Evolutionary conservation across 352 stramenopile species (phyloP).

Genomic region (Peronosclerospora sorghi): DNA sequence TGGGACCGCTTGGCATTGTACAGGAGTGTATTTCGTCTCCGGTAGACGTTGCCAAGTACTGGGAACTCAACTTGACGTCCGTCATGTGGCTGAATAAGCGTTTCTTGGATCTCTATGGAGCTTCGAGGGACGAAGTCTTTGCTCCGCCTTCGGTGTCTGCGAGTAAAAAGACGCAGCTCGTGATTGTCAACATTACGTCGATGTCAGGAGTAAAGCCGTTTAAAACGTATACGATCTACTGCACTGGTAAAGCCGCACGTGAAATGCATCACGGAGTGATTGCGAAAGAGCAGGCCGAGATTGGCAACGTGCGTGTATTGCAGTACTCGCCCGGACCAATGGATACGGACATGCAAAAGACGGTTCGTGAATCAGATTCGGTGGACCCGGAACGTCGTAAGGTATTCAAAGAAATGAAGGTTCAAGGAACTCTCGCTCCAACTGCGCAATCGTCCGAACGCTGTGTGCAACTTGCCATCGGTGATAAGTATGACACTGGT

Average conservation of each 20-base stretch:
- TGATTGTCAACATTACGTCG: conserved; percentile 72
- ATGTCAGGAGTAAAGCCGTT: conserved; percentile 75
- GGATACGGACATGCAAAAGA: conserved; percentile 78
- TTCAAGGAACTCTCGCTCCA: conserved; percentile 38
- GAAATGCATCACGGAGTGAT: conserved; percentile 82
- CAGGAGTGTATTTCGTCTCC: conserved; percentile 35
- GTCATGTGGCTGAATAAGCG: conserved; percentile 76
- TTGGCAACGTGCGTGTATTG: conserved; percentile 41
- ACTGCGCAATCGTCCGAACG: conserved; percentile 48
- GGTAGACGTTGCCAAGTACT: conserved; percentile 36
- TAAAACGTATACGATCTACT: conserved; percentile 72
- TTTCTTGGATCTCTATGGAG: conserved; percentile 52
- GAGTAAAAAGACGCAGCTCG: conserved; percentile 1
- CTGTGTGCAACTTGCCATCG: conserved; percentile 43
- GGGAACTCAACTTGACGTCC: conserved; percentile 81
- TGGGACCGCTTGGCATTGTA: conserved; percentile 51
- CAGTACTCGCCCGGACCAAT: conserved; percentile 83
- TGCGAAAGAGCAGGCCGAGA: conserved; percentile 36
- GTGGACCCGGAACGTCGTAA: conserved; percentile 26
- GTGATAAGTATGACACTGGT: conserved; percentile 41
- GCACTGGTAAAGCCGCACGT: conserved; percentile 73
- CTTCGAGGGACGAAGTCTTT: conserved; percentile 27
- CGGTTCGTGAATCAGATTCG: conserved; percentile 37
- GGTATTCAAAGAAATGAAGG: conserved; percentile 48
- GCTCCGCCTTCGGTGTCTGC: not conserved